phyloP scores from a whole-genome alignment of 23 red algal genomes.

The Cyanidium caldarium region DNA sequence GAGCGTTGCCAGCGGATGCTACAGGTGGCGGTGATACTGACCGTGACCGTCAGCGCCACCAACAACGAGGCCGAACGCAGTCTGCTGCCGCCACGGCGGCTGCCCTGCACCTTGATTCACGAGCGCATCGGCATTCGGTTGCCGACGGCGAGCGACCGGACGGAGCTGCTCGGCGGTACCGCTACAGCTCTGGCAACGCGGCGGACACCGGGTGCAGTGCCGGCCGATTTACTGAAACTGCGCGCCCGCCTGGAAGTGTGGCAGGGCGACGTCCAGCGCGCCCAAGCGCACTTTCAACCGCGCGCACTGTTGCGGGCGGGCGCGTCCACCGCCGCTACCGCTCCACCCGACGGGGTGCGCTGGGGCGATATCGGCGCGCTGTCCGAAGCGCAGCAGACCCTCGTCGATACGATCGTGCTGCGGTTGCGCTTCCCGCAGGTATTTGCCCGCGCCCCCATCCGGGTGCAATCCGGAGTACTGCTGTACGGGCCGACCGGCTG shows the following conservation, averaged over 20 bases:
- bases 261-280: no score
- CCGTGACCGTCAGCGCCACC: neutral
- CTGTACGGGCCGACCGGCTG: slow-evolving; percentile 84
- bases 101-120: no score
- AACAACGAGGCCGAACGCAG: no score
- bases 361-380: neutral
- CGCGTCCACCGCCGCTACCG: neutral
- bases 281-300: no score
- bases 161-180: no score
- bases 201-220: no score
- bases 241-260: no score
- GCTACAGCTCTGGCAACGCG: no score
- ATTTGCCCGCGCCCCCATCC: neutral
- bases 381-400: neutral
- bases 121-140: no score
- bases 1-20: neutral
- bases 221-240: neutral
- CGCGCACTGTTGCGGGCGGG: neutral
- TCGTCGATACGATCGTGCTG: neutral
- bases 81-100: no score
- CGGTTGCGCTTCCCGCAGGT: neutral
- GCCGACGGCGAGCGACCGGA: no score
- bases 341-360: neutral
- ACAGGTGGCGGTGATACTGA: neutral
- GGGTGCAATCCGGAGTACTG: slow-evolving; percentile 30